Base-by-base conservation (phyloP, 768 basidiomycete species). In the Amanita muscaria region DNA sequence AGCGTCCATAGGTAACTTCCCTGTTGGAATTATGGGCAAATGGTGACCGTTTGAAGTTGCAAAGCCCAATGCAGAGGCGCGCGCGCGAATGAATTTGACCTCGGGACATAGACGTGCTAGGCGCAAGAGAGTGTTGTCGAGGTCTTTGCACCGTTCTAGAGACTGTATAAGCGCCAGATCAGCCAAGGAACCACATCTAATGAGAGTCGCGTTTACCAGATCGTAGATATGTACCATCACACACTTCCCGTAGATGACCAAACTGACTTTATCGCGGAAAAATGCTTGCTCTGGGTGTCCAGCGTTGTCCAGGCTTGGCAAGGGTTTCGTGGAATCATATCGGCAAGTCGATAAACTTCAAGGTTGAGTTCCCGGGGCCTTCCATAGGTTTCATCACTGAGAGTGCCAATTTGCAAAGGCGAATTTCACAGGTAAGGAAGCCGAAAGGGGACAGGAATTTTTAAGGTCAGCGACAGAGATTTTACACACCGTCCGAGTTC, bases 191-290 rank as follows among this genome's bases (percentile, higher is more conserved):
- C 44, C 21, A 18, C 12, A 19, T 35, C 3, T 15, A 42, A 15
- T 27, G 33, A 42, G 18, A 30, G 48, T 33, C 33, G 16, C 25
- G 68, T 82, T 53, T 61, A 88, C 88, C 39, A 84, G 69, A 53
- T 88, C 83, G 55, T 88, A 91, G 5, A 91, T 68, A 60, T 91
- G 88, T 16, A 91, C 69, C n/a, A 90, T 78, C 9, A 91, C 84
- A 83, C 84, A 91, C 85, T 58, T 91, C 88, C 37, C 88, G 66
- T 51, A 91, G 58, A 61, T 90, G 83, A 1, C 88, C 87, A 63
- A 86, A 89, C 45, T 68, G 61, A 0, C 79, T 80, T 44, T 73
- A n/a, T n/a, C n/a, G n/a, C n/a, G n/a, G n/a, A n/a, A n/a, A n/a
- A n/a, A n/a, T n/a, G n/a, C n/a, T n/a, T n/a, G n/a, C n/a, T n/a